A percentile compares a stretch with the other conserved stretches of the same genome.
Evolutionary conservation across 2,329 filamentous ascomycete species (phyloP).

Genomic region (Apiospora kogelbergensis): DNA sequence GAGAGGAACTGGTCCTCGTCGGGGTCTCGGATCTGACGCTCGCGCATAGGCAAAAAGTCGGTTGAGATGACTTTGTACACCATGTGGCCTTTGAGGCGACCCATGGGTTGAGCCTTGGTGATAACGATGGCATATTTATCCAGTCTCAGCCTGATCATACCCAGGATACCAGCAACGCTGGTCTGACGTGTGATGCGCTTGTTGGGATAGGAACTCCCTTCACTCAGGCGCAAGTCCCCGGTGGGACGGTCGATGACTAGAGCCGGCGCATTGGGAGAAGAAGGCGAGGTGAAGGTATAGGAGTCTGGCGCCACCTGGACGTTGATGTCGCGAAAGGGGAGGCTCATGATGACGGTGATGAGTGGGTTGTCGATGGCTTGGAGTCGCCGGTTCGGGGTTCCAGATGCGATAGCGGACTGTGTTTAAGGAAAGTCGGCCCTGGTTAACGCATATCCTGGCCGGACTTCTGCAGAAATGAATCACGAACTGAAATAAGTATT

Average conservation of each 20-base stretch:
- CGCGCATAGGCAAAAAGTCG: slow-evolving; percentile 90
- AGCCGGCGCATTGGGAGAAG: slow-evolving; percentile 83
- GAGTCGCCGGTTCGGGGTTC: background rate
- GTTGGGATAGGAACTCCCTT: slow-evolving; percentile 72
- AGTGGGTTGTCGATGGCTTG: slow-evolving; percentile 17
- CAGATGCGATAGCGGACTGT: background rate
- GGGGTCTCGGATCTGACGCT: slow-evolving; percentile 84
- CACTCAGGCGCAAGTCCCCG: slow-evolving; percentile 82
- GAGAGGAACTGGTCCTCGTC: slow-evolving; percentile 91
- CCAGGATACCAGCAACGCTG: slow-evolving; percentile 92
- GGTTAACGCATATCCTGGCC: background rate
- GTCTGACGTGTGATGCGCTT: slow-evolving; percentile 75
- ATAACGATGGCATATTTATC: slow-evolving; percentile 98
- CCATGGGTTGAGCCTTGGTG: slow-evolving; percentile 89
- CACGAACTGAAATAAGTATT: background rate
- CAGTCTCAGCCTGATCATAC: slow-evolving; percentile 88
- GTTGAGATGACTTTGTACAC: slow-evolving; percentile 90
- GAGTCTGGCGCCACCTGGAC: slow-evolving; percentile 88
- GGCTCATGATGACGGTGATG: slow-evolving; percentile 29
- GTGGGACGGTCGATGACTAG: slow-evolving; percentile 89
- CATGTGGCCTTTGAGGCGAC: slow-evolving; percentile 91
- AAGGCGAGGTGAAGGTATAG: slow-evolving; percentile 96
- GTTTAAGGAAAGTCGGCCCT: background rate
- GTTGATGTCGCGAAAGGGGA: slow-evolving; percentile 95
- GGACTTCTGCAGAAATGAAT: background rate